Evolutionary conservation across 2,329 filamentous ascomycete species (phyloP).

Genomic region (Trichoderma oligosporum): DNA sequence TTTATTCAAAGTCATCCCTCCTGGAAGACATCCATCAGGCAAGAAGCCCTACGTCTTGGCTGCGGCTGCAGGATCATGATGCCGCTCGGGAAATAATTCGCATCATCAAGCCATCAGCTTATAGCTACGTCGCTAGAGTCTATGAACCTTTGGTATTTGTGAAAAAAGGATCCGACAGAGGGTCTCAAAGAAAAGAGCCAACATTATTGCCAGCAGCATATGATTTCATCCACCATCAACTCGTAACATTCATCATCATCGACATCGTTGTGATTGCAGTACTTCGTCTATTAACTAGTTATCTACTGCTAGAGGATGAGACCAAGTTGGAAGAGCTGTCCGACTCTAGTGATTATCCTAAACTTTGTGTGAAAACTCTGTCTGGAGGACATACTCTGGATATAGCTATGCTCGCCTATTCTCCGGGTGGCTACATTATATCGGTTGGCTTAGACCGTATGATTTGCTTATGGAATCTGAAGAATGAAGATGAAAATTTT

Average conservation of each 20-base stretch:
- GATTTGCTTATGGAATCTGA: slow-evolving; percentile 63
- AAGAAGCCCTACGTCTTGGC: slow-evolving; percentile 71
- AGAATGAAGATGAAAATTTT: slow-evolving; percentile 42
- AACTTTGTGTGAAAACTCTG: slow-evolving; percentile 59
- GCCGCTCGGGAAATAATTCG: slow-evolving; percentile 72
- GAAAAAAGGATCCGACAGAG: slow-evolving; percentile 63
- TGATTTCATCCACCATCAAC: slow-evolving; percentile 63
- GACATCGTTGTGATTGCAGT: slow-evolving; percentile 60
- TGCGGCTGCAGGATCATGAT: slow-evolving; percentile 72
- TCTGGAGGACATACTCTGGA: slow-evolving; percentile 64
- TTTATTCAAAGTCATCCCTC: slow-evolving; percentile 36
- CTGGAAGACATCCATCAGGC: slow-evolving; percentile 67
- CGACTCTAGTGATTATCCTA: slow-evolving; percentile 43
- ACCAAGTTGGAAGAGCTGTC: slow-evolving; percentile 42
- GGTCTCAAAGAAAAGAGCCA: slow-evolving; percentile 44
- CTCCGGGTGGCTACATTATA: slow-evolving; percentile 60
- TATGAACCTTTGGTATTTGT: slow-evolving; percentile 74
- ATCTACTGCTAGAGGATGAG: slow-evolving; percentile 65
- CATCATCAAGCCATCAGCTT: slow-evolving; percentile 66
- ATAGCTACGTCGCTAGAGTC: slow-evolving; percentile 69
- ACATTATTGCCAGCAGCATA: slow-evolving; percentile 44
- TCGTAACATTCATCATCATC: slow-evolving; percentile 57
- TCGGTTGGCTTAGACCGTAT: slow-evolving; percentile 68
- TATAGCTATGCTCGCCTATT: slow-evolving; percentile 61
- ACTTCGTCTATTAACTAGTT: slow-evolving; percentile 69